phyloP scores from a whole-genome alignment of 1,284 basidiomycete genomes.

The Ustilago shanxiensis region DNA sequence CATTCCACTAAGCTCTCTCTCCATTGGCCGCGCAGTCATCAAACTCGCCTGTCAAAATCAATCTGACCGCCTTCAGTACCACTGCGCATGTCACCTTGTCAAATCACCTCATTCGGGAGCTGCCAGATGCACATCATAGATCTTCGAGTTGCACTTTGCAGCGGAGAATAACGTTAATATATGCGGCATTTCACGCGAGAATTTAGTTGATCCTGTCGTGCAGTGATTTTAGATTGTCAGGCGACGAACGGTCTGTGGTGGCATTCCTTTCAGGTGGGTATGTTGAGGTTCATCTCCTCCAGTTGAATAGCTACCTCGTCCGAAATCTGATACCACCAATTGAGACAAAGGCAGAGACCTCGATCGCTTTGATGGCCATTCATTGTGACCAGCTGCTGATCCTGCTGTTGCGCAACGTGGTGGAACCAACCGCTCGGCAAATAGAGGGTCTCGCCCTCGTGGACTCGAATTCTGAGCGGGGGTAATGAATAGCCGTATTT shows the following conservation, averaged over 20 bases:
- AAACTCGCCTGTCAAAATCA: too few species aligned
- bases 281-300: constrained; percentile 30
- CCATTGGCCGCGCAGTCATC: neutral
- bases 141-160: neutral
- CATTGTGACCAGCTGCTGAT: constrained; percentile 25
- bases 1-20: too few species aligned
- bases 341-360: constrained; percentile 61
- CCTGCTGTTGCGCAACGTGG: constrained; percentile 60
- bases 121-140: neutral
- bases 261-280: neutral
- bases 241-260: neutral
- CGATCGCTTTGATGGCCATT: constrained; percentile 14
- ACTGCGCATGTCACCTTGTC: neutral
- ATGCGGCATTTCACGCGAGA: neutral
- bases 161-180: neutral
- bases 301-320: constrained; percentile 45
- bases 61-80: neutral
- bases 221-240: neutral
- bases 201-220: neutral
- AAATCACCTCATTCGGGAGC: neutral
- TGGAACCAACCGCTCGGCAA: constrained; percentile 66
- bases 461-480: constrained; percentile 56
- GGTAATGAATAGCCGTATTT: constrained; percentile 53
- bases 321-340: constrained; percentile 65
- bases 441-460: constrained; percentile 60